Evolutionary conservation across 73 alveolate species (phyloP), one percentile per base, ranked within the genome.

Genomic region (Blepharisma japonicum): DNA sequence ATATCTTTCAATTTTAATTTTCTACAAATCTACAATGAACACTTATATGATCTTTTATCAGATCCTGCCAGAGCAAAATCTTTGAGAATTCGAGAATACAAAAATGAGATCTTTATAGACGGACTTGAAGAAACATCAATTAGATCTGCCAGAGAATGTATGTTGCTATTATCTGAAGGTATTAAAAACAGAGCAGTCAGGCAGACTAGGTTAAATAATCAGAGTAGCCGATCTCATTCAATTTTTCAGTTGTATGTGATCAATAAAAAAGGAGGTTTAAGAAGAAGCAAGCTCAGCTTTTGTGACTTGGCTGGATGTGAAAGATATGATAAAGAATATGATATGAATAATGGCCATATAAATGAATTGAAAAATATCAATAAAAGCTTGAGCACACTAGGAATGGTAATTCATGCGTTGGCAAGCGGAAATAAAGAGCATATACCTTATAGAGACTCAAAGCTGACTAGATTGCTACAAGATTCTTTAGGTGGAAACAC

Each of bases 71-170:
- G 80, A 79, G 77, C 91, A 85, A 68, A 82, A 77, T 68, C 91
- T 25, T 81, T 85, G 27, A 54, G 71, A 56, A 96, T 96, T 32
- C 87, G 99, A 85, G 99, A 96, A 83, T 98, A 92, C 85, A 96
- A 96, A 78, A 27, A 90, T 49, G 98, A 98, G 7, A 92, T 96
- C 68, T 96, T 89, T 87, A 98, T 96, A 6, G 99, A 94, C 49
- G 96, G 96, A 48, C 87, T 96, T 49, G 79, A 92, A 76, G 99
- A 96, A 81, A 93, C 97, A 97, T 97, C 98, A 5, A 98, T 96
- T 7, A 68, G 97, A 20, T 81, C 91, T 7, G 96, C 98, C 0
- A 83, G 87, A 55, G 99, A 96, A 77, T 90, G 94, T 7, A 90
- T 89, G 83, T 53, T 91, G 11, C 87, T 92, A 9, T 80, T 94